phyloP scores from a whole-genome alignment of 805 yeast genomes.

The Wickerhamomyces mucosus region DNA sequence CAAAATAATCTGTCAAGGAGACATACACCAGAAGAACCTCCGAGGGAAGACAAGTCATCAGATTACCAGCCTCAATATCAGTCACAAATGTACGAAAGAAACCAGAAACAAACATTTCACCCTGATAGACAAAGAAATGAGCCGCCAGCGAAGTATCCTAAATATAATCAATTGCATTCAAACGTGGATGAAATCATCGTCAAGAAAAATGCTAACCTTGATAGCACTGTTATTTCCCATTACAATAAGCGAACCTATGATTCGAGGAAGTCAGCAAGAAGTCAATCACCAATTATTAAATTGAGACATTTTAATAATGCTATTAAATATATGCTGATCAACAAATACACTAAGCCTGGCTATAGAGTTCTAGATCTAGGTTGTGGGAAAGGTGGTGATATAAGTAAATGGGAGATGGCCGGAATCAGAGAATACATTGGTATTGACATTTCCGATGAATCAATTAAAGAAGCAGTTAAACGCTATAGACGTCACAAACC shows the following conservation, averaged over 20 bases:
- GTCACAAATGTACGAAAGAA: too few species aligned
- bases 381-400: slow-evolving; percentile 98
- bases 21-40: too few species aligned
- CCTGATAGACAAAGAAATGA: slow-evolving; percentile 3
- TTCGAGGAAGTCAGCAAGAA: slow-evolving; percentile 52
- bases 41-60: too few species aligned
- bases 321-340: slow-evolving; percentile 77
- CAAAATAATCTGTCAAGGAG: too few species aligned
- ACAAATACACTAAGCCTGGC: slow-evolving; percentile 48
- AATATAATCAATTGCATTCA: too few species aligned
- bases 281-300: slow-evolving; percentile 75
- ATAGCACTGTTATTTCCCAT: slow-evolving; percentile 68
- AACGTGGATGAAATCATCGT: slow-evolving; percentile 20
- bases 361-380: slow-evolving; percentile 75
- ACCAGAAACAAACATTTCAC: neutral
- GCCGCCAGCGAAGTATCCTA: neutral
- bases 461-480: slow-evolving; percentile 74
- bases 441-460: slow-evolving; percentile 82
- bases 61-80: too few species aligned
- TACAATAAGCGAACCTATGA: slow-evolving; percentile 78
- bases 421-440: slow-evolving; percentile 75
- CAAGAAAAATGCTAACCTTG: slow-evolving; percentile 27
- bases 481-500: slow-evolving; percentile 52
- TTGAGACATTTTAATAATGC: slow-evolving; percentile 86
- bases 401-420: slow-evolving; percentile 78